Conservation (phyloP, 1,284 basidiomycete species). For the Porogramme epimiltina region DNA sequence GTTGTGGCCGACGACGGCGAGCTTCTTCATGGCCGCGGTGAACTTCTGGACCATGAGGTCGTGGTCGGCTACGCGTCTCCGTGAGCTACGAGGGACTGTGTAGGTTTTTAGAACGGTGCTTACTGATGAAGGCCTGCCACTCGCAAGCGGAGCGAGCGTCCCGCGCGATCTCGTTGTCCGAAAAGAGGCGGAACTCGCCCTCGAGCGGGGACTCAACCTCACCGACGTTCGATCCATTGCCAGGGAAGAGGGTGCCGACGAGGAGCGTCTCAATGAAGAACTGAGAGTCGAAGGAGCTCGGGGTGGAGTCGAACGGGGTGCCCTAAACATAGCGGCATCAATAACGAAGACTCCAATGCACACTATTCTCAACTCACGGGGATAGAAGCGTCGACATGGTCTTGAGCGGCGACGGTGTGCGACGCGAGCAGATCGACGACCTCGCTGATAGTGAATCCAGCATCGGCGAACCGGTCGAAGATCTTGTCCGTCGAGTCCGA, state of each 20-base stretch:
- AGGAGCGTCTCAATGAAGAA: conserved; percentile 43
- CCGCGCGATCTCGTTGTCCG: conserved; percentile 32
- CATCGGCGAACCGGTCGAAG: conserved; percentile 29
- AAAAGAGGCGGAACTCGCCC: conserved; percentile 39
- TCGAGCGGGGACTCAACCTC: conserved; percentile 30
- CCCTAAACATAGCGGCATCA: no score
- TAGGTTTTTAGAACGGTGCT: background rate
- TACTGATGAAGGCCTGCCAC: conserved; percentile 37
- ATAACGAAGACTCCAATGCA: no score
- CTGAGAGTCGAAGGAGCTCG: conserved; percentile 39
- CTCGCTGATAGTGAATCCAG: conserved; percentile 29
- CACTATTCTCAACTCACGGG: no score
- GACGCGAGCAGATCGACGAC: conserved; percentile 31
- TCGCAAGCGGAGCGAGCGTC: conserved; percentile 36
- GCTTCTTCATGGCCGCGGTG: conserved; percentile 11
- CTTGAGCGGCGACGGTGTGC: conserved; percentile 30
- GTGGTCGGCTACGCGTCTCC: background rate
- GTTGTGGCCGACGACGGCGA: conserved; percentile 10
- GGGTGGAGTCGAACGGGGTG: conserved; percentile 34
- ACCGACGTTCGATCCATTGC: conserved; percentile 29
- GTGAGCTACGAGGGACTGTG: no score
- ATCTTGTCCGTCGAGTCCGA: conserved; percentile 30
- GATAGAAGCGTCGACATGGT: conserved; percentile 26
- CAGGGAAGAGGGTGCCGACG: conserved; percentile 34
- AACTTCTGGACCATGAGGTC: conserved; percentile 8